Conservation (phyloP, 2,329 filamentous ascomycete species). For the Thyridium curvatum region DNA sequence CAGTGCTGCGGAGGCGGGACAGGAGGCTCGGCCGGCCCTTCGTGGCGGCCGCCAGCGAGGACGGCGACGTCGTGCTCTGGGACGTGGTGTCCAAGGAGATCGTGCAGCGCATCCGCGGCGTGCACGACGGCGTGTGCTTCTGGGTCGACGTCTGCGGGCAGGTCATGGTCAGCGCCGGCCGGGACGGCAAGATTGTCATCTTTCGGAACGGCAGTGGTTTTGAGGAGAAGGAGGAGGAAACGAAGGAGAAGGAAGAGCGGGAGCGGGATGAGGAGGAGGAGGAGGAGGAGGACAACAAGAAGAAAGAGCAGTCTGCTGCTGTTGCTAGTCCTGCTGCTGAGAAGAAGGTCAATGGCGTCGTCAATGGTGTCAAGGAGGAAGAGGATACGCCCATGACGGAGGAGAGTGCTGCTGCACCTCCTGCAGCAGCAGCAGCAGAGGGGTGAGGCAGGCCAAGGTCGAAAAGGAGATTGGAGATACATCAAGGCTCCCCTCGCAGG, state of each 20-base stretch:
- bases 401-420: too few relatives aligned
- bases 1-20: constrained; percentile 4
- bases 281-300: neutral
- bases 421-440: too few relatives aligned
- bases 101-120: constrained; percentile 57
- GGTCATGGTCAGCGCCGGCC: constrained; percentile 50
- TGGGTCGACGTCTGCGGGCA: constrained; percentile 57
- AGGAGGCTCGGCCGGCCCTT: constrained; percentile 40
- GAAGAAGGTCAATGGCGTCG: constrained; percentile 4
- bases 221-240: constrained; percentile 3
- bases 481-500: too few relatives aligned
- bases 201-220: constrained; percentile 28
- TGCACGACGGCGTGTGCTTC: constrained; percentile 53
- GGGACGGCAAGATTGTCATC: constrained; percentile 47
- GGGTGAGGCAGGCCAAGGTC: too few relatives aligned
- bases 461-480: too few relatives aligned
- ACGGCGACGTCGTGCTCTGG: constrained; percentile 82
- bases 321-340: too few relatives aligned
- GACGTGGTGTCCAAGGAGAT: constrained; percentile 82
- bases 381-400: too few relatives aligned
- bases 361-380: constrained; percentile 10
- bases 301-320: too few relatives aligned
- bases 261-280: too few relatives aligned
- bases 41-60: constrained; percentile 78
- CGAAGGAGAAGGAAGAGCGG: neutral